Percentiles rank a stretch among this genome's conserved stretches.
Conservation (phyloP, 768 basidiomycete species). For the Collybia sp. region DNA sequence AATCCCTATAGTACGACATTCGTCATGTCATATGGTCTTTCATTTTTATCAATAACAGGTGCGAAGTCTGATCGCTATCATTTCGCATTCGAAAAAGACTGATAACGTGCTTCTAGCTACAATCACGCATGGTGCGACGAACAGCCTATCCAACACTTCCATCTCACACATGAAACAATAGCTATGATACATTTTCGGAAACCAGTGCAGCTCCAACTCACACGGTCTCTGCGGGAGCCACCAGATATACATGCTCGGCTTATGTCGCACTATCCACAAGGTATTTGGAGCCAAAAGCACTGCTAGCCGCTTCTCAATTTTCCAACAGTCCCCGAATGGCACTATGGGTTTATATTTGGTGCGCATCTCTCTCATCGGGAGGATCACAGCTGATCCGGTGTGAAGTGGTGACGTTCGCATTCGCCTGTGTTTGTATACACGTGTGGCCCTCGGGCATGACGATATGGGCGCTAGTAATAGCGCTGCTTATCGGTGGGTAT, state of each 20-base stretch:
- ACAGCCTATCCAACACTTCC: not conserved
- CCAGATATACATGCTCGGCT: constrained; percentile 59
- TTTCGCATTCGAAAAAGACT: not conserved
- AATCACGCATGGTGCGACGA: constrained; percentile 35
- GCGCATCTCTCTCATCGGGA: not conserved
- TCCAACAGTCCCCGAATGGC: constrained; percentile 53
- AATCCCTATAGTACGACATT: constrained; percentile 40
- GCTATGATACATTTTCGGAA: constrained; percentile 53
- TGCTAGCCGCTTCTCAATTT: too few relatives aligned
- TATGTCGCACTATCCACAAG: constrained; percentile 51
- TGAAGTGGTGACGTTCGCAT: constrained; percentile 48
- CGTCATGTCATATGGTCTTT: constrained; percentile 51
- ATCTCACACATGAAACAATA: constrained; percentile 6
- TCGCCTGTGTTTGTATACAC: constrained; percentile 56
- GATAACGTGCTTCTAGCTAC: constrained; percentile 24
- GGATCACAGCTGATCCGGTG: not conserved
- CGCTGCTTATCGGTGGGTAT: constrained; percentile 37
- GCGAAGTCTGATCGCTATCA: constrained; percentile 5
- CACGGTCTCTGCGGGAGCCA: constrained; percentile 45
- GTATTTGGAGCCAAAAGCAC: constrained; percentile 10
- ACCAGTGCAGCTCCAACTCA: constrained; percentile 49
- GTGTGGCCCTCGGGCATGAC: constrained; percentile 66
- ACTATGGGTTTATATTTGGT: constrained; percentile 51
- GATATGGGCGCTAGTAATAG: constrained; percentile 60
- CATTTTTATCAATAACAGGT: constrained; percentile 63